Evolutionary conservation across 208 protist species (phyloP), one percentile per base, ranked within the genome.

Genomic region (Leishmania martiniquensis): DNA sequence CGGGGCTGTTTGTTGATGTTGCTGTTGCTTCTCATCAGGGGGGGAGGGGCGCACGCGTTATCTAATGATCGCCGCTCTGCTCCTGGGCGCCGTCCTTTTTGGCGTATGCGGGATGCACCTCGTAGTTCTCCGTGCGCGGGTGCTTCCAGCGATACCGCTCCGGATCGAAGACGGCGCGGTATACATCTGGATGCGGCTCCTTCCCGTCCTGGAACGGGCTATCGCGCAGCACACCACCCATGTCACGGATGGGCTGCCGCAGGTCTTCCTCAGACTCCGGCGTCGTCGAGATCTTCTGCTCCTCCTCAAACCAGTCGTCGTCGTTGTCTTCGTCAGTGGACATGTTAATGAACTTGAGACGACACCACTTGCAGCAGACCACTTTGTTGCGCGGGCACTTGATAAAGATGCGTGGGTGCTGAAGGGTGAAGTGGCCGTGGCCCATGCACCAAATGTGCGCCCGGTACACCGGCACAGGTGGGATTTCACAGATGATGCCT

Each of bases 271-370:
- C 69, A 10, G 86, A 83, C 83, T 97, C 91, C 1, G 91, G 93
- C 54, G 91, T 97, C 25, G 91, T 97, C 51, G 90, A 74, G 59
- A 97, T 97, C 80, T 95, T 93, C 37, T 97, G 91, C 82, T 95
- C 93, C 74, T 97, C 93, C 76, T 93, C 89, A 66, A 85, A 77
- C 91, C 93, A 97, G 78, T 97, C 93, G 45, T 97, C 91, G 80
- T 97, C 93, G 69, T 95, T 94, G 81, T 97, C 93, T 39, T 90
- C 89, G 22, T 91, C 83, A 57, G 93, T 97, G 29, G 91, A 81
- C 93, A 97, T 95, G 76, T 97, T 97, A 72, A 97, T 95, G 80
- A 95, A 97, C 82, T 97, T 97, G 25, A 95, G 83, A 52, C 90
- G 88, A 78, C 93, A 97, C 93, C 93, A 97, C 82, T 97, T 97